Percentiles rank a stretch among this genome's conserved stretches.
These are phyloP conservation scores for Adansonia madagascariensis DNA, from an alignment of 441 rosid genomes.

Conservation along the genomic window DNA sequence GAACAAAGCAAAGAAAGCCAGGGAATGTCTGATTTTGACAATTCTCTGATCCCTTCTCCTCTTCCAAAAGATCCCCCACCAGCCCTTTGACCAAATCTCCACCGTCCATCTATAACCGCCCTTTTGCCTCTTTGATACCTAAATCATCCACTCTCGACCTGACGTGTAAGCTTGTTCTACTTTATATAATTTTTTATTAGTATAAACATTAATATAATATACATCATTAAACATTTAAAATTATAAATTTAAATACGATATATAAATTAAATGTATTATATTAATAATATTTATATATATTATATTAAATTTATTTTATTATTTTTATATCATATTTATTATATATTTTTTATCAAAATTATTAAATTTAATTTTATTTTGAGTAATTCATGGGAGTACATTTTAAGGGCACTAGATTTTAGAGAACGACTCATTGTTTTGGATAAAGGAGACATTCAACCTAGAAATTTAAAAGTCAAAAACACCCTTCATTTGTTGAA, in stretches of 20 bases:
- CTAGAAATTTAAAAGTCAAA: neutral
- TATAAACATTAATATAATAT: too few species aligned
- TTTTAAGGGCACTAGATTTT: slow-evolving; percentile 20
- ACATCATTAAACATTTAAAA: too few species aligned
- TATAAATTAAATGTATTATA: too few species aligned
- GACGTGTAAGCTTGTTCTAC: too few species aligned
- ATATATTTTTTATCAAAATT: too few species aligned
- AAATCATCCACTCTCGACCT: neutral
- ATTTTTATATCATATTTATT: too few species aligned
- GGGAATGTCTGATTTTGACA: slow-evolving; percentile 55
- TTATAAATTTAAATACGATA: too few species aligned
- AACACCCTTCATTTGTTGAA: slow-evolving; percentile 4
- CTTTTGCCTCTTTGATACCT: neutral
- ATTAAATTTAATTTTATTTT: neutral
- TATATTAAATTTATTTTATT: too few species aligned
- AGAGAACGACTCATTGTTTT: slow-evolving; percentile 25
- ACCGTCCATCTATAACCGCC: slow-evolving; percentile 37
- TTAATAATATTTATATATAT: too few species aligned
- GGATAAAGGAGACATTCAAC: slow-evolving; percentile 9
- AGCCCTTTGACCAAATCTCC: slow-evolving; percentile 59
- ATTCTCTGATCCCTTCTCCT: neutral
- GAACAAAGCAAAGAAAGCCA: slow-evolving; percentile 10
- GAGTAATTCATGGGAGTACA: neutral
- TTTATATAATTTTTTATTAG: too few species aligned
- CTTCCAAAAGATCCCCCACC: slow-evolving; percentile 30